Evolutionary conservation across 192 early-diverging fungal species (phyloP), one percentile per base, ranked within the genome.

Genomic region (Entophlyctis helioformis): DNA sequence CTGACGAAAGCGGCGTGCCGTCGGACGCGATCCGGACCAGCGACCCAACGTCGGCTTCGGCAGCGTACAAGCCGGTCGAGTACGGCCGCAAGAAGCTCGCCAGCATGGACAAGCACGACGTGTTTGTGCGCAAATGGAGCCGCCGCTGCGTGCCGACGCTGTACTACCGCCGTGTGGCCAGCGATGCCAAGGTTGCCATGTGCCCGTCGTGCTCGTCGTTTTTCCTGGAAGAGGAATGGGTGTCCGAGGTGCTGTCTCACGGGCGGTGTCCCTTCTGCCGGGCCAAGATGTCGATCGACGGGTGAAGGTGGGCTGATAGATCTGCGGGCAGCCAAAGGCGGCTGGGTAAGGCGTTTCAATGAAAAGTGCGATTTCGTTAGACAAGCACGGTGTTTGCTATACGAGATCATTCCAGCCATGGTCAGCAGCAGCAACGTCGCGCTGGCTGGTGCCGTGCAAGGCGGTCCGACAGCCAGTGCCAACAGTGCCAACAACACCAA

Each of bases 141-240:
- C 54, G 55, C 31, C 16, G 19, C 22, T 67, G 59, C 29, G 12
- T 74, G 15, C 38, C 21, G 11, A 53, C 44, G 10, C 45, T 58
- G 38, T 76, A 74, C 35, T 76, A 59, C 36, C 40, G 54, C 20
- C 44, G 57, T 2, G 50, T 55, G 36, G 23, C 45, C 23, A 15
- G 53, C 5, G 69, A 71, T 21, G 63, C 53, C 15, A 42, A 38
- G 1, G 36, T 76, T 11, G 53, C 63, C 8, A 39, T 59, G 37
- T 76, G 74, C 35, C 47, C 53, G 11, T 24, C 25, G 5, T 76
- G 74, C 42, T 48, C 56, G 45, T 59, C 63, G 29, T 76, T 76
- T 43, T 74, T 76, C 37, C 43, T 66, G 38, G 62, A 67, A 28
- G 71, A 73, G 37, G 74, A 76, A 48, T 76, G 71, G 70, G 52